Evolutionary conservation across 495 filamentous ascomycete genomes (phyloP), one percentile per base, ranked within the genome.

Genomic region (Neurospora sp.): DNA sequence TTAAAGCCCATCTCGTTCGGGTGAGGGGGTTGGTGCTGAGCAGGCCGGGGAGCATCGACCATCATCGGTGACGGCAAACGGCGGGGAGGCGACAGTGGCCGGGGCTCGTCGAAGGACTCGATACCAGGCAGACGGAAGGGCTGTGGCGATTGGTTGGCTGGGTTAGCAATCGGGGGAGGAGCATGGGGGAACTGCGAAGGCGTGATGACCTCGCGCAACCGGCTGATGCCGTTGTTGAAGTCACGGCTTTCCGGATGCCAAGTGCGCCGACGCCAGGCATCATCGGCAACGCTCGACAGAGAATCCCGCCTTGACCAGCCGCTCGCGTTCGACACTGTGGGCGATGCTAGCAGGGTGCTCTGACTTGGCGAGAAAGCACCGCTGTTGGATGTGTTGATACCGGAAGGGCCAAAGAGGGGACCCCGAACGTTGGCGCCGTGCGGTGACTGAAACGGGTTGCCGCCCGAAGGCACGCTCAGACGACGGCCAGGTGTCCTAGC

Each of bases 211-310:
- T 85, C 88, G 73, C 82, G 87, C 27, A 88, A 72, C 40, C 85
- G 78, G 72, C 85, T 88, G 18, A 79, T 73, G 20, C 80, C 79
- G 71, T 77, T 83, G 71, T 79, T 66, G 7, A 66, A 84, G 39
- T 85, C 83, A 41, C 91, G 91, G 0, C 90, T 92, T 37, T 92
- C 92, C 5, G 93, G 93, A 83, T 97, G 94, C 94, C 94, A 97
- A 9, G 94, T 97, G 69, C 93, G 86, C 73, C 94, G 84, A 74
- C 93, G 89, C 88, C 90, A 90, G 70, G 94, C 92, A 31, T 93
- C 90, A 74, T 95, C 93, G 3, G 89, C 84, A 2, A 87, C 84
- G 77, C 81, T 85, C 5, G 89, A 85, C 1, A 83, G 79, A 2
- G 89, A 89, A 60, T 96, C 92, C 40, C 84, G 79, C 39, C 92